These are phyloP conservation scores for Tubosaeta sp. DNA, from an alignment of 768 basidiomycete genomes.

Conservation along the genomic window DNA sequence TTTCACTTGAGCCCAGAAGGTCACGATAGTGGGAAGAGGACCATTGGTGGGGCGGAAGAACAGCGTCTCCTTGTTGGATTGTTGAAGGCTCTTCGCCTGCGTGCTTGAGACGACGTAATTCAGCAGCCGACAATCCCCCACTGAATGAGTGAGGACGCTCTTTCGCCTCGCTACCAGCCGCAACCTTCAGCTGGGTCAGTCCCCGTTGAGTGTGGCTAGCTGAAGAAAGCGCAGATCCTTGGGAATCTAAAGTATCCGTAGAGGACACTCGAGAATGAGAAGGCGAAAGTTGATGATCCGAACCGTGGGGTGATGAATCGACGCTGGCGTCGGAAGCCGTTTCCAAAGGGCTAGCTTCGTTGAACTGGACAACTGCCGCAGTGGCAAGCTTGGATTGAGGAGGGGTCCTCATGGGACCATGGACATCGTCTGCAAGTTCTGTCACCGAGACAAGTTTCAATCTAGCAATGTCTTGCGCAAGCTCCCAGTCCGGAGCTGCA, in stretches of 20 bases:
- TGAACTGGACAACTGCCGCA: constrained; percentile 50
- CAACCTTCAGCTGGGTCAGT: constrained; percentile 51
- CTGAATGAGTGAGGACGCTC: constrained; percentile 82
- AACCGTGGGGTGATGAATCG: constrained; percentile 66
- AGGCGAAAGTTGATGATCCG: constrained; percentile 60
- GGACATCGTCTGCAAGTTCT: constrained; percentile 49
- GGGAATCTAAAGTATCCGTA: constrained; percentile 67
- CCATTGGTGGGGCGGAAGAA: constrained; percentile 47
- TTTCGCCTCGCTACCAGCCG: constrained; percentile 52
- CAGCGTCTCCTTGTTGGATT: constrained; percentile 34
- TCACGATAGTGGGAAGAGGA: constrained; percentile 49
- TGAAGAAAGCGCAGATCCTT: constrained; percentile 48
- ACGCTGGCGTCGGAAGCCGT: constrained; percentile 67
- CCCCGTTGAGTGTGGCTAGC: constrained; percentile 56
- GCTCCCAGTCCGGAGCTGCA: constrained; percentile 58
- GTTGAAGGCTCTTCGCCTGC: constrained; percentile 44
- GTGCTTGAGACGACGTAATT: constrained; percentile 72
- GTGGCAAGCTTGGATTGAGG: constrained; percentile 60
- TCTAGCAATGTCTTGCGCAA: constrained; percentile 69
- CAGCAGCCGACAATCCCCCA: constrained; percentile 69
- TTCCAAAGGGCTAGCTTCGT: constrained; percentile 69
- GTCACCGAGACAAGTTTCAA: constrained; percentile 59
- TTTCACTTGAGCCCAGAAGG: constrained; percentile 33
- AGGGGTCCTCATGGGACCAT: constrained; percentile 55
- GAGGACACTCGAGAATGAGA: constrained; percentile 82